Base-by-base conservation (phyloP, 179 eudicot species). In the Carnegiea gigantea region DNA sequence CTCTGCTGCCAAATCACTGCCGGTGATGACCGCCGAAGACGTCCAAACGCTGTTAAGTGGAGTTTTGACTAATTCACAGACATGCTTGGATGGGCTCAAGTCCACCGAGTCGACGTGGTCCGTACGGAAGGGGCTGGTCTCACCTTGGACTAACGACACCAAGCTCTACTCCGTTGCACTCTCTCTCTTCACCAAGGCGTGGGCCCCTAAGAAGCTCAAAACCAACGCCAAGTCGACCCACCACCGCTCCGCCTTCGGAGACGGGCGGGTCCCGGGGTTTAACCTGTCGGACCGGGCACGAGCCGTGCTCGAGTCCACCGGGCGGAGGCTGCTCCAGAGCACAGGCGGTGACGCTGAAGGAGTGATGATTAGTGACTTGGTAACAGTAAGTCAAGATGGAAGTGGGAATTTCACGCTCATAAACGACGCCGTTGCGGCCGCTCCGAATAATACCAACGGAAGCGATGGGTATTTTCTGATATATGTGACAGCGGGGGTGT, bases 21-120 rank as follows among this genome's bases (percentile, higher is more conserved):
- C 88, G 0, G 0, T 17, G 0, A 40, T 77, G 1, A 71, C 83
- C 18, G 86, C 92, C 0, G 95, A 93, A 5, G 94, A 94, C 11
- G 84, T 93, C 10, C 94, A 90, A 60, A 93, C 98, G 0, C 54
- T 89, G 40, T 89, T 94, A 1, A 93, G 97, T 23, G 97, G 90
- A 0, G 85, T 88, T 44, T 68, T 93, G 21, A 94, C 98, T 6
- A 94, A 94, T 79, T 86, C 86, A 7, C 91, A 90, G 51, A 94
- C 98, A 9, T 94, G 98, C 70, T 62, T 90, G 2, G 97, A 94
- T 38, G 97, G 98, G 6, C 83, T 94, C n/a, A 85, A 88, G 70
- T 83, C 82, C 13, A 83, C 88, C 1, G 85, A 88, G 20, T 81
- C 91, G 0, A 75, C 90, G 0, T 86, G 90, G 89, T 82, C 85